Evolutionary conservation across 2,329 filamentous ascomycete species (phyloP), one percentile per base, ranked within the genome.

Genomic region (Tympanopsis confertula): DNA sequence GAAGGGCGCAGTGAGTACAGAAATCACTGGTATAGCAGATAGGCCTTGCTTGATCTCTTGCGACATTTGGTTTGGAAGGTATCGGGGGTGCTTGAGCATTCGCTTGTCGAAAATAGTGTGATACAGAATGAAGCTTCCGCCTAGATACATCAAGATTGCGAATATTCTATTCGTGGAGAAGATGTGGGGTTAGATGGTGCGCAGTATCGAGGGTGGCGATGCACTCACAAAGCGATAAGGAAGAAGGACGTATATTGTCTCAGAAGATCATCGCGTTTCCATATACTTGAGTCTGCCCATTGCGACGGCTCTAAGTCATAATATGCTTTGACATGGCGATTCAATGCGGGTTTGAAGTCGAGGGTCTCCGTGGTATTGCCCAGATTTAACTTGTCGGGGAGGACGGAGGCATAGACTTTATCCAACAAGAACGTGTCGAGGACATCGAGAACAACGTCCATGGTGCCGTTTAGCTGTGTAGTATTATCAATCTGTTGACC

Each of bases 41-140:
- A 75, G 64, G 35, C 77, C 69, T 51, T 81, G 77, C 37, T 56
- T 56, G 49, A 82, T 82, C 50, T 82, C 78, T 47, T 75, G 62
- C 20, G 62, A 57, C 40, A 82, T 73, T 52, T 82, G 78, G 53
- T 82, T 78, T 54, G 78, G 79, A 50, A 82, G 70, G 56, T 78
- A 82, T 51, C 79, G 78, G 15, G 78, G 78, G 53, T 82, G 78
- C 30, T 76, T 65, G 56, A 80, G 71, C 38, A 75, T 79, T 13
- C 65, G 62, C 51, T 82, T 79, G 55, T 82, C 78, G 61, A 81
- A 82, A 52, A 33, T 15, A 7, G 17, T 7, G 15, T 13, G 7
- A 15, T 13, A 33, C 10, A 15, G 17, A 15, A 33, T 13, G 15
- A 15, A 12, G 7, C 10, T 15, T 7, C 12, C 17, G 30, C 7